A percentile compares a stretch with the other conserved stretches of the same genome.
Evolutionary conservation across 129 eudicot species (phyloP).

Genomic region (Escallonia rubra): DNA sequence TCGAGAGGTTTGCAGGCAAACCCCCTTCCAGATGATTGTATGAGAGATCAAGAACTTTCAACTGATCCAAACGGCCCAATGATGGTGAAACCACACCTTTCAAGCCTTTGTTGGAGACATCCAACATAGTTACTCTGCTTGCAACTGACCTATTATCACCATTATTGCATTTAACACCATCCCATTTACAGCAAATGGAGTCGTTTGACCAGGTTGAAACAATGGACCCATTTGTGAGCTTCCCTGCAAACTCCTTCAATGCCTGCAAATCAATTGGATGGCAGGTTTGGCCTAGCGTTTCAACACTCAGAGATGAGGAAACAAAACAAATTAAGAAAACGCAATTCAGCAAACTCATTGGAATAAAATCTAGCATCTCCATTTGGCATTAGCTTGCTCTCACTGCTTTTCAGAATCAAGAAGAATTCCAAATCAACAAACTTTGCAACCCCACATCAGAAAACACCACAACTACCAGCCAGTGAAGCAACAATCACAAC

Average conservation of each 20-base stretch:
- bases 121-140: conserved; percentile 48
- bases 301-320: conserved; percentile 36
- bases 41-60: conserved; percentile 71
- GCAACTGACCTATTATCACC: conserved; percentile 30
- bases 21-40: conserved; percentile 58
- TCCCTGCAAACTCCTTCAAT: conserved; percentile 51
- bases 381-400: conserved; percentile 2
- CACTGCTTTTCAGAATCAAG: conserved; percentile 7
- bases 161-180: conserved; percentile 65
- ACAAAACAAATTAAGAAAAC: conserved; percentile 34
- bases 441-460: background rate
- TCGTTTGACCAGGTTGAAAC: conserved; percentile 54
- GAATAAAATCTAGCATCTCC: conserved; percentile 6
- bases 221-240: conserved; percentile 48
- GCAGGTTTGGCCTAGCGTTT: conserved; percentile 46
- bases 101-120: conserved; percentile 51
- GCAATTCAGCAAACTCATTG: conserved; percentile 32
- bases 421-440: background rate
- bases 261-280: conserved; percentile 69
- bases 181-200: conserved; percentile 72
- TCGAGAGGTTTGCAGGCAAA: conserved; percentile 49
- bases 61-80: conserved; percentile 37
- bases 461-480: conserved; percentile 3
- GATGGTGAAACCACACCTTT: conserved; percentile 59
- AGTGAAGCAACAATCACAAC: conserved; percentile 18